These are phyloP conservation scores for Alternaria brassicicola DNA, from an alignment of 2,329 filamentous ascomycete species.

Conservation along the genomic window DNA sequence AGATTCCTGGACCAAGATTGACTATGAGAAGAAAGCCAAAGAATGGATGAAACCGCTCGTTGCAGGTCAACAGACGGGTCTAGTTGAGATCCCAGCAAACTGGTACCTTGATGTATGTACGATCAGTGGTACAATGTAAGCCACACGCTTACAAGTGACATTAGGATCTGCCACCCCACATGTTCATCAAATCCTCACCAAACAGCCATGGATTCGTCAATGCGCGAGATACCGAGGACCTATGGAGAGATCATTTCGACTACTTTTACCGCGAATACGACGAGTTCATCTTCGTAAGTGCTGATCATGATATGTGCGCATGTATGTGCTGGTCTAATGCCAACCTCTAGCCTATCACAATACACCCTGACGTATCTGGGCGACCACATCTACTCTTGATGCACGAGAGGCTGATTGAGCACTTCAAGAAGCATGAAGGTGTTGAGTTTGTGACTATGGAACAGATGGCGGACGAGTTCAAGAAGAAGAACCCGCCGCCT, in stretches of 20 bases:
- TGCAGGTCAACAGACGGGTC: slow-evolving; percentile 63
- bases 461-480: slow-evolving; percentile 74
- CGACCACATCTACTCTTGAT: slow-evolving; percentile 73
- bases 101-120: slow-evolving; percentile 63
- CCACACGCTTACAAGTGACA: slow-evolving; percentile 39
- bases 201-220: slow-evolving; percentile 67
- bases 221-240: slow-evolving; percentile 64
- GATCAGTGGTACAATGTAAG: background rate
- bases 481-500: slow-evolving; percentile 65
- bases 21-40: slow-evolving; percentile 66
- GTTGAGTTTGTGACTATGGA: slow-evolving; percentile 73
- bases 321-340: background rate
- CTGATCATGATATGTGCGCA: slow-evolving; percentile 52
- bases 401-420: slow-evolving; percentile 73
- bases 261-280: slow-evolving; percentile 80
- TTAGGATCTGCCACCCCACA: slow-evolving; percentile 62
- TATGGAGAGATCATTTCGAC: slow-evolving; percentile 70
- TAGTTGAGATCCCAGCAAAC: slow-evolving; percentile 69
- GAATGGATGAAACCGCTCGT: slow-evolving; percentile 71
- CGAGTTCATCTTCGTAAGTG: slow-evolving; percentile 68
- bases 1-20: slow-evolving; percentile 71
- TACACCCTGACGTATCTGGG: slow-evolving; percentile 70
- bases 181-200: slow-evolving; percentile 70
- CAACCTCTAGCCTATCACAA: slow-evolving; percentile 65
- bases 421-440: slow-evolving; percentile 67